Percentiles rank a stretch among this genome's conserved stretches.
phyloP scores from a whole-genome alignment of 768 basidiomycete species.

The Boletellus ananiceps region DNA sequence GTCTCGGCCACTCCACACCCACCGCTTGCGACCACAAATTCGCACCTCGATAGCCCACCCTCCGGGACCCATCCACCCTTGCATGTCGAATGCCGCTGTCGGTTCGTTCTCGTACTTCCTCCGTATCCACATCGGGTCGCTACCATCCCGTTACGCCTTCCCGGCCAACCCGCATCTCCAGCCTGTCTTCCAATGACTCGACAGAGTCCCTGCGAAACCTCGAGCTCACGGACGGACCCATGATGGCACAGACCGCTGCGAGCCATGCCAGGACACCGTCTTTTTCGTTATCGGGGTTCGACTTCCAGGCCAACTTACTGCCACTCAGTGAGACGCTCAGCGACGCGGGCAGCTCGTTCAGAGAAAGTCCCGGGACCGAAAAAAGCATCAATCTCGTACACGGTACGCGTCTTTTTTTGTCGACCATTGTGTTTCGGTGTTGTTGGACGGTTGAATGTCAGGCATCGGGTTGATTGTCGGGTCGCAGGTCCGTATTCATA shows the following conservation, averaged over 20 bases:
- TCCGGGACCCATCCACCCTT: background rate
- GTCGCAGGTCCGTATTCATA: slow-evolving; percentile 50
- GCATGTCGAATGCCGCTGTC: slow-evolving; percentile 20
- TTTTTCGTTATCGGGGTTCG: slow-evolving; percentile 71
- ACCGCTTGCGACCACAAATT: background rate
- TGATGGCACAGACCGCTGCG: slow-evolving; percentile 16
- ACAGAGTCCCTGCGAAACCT: slow-evolving; percentile 73
- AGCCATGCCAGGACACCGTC: slow-evolving; percentile 42
- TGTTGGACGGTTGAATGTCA: slow-evolving; percentile 26
- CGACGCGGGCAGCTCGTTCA: slow-evolving; percentile 52
- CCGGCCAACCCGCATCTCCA: background rate
- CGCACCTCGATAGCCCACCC: too few relatives aligned
- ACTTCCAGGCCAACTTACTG: slow-evolving; percentile 73
- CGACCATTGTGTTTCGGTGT: background rate
- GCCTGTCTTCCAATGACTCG: slow-evolving; percentile 42
- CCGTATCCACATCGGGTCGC: slow-evolving; percentile 12
- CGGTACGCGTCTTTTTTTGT: slow-evolving; percentile 41
- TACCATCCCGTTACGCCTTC: slow-evolving; percentile 7
- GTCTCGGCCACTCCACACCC: background rate
- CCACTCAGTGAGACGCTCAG: slow-evolving; percentile 75
- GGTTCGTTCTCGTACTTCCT: slow-evolving; percentile 15
- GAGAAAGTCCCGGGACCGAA: slow-evolving; percentile 54
- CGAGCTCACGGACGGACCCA: slow-evolving; percentile 68
- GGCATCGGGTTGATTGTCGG: slow-evolving; percentile 87
- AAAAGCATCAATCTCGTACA: slow-evolving; percentile 76